phyloP scores from a whole-genome alignment of 1,284 basidiomycete genomes.

The Hymenochaete sp. region DNA sequence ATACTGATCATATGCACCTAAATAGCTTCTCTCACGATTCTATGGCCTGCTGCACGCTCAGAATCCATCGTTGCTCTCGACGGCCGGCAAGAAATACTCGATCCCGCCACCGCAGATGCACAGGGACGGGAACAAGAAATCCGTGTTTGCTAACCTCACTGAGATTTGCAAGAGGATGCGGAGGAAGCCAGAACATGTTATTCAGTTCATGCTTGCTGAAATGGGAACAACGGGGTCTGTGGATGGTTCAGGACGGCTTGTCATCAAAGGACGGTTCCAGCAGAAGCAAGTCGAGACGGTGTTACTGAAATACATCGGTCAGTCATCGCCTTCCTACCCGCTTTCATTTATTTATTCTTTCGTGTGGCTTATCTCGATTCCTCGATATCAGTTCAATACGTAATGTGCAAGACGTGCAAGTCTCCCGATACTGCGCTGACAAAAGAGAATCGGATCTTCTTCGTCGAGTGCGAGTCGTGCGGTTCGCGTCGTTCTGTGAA shows the following conservation, averaged over 20 bases:
- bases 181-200: constrained; percentile 97
- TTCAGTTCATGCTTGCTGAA: constrained; percentile 95
- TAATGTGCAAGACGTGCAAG: constrained; percentile 99
- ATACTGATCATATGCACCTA: background rate
- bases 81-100: constrained; percentile 87
- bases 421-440: constrained; percentile 93
- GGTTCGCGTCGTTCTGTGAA: constrained; percentile 89
- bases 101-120: constrained; percentile 95
- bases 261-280: constrained; percentile 97
- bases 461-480: constrained; percentile 95
- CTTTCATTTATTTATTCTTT: constrained; percentile 6
- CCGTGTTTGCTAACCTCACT: constrained; percentile 92
- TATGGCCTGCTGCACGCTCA: constrained; percentile 88
- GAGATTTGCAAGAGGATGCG: constrained; percentile 99
- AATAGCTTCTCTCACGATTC: constrained; percentile 85
- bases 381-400: constrained; percentile 78
- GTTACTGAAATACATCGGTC: constrained; percentile 91
- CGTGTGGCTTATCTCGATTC: background rate
- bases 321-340: constrained; percentile 26
- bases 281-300: constrained; percentile 99
- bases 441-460: constrained; percentile 99
- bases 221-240: constrained; percentile 97
- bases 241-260: constrained; percentile 86
- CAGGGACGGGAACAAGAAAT: constrained; percentile 94
- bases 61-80: constrained; percentile 86